Evolutionary conservation across 225 moss, liverwort and hornwort species (phyloP).

Genomic region (Lunularia cruciata): DNA sequence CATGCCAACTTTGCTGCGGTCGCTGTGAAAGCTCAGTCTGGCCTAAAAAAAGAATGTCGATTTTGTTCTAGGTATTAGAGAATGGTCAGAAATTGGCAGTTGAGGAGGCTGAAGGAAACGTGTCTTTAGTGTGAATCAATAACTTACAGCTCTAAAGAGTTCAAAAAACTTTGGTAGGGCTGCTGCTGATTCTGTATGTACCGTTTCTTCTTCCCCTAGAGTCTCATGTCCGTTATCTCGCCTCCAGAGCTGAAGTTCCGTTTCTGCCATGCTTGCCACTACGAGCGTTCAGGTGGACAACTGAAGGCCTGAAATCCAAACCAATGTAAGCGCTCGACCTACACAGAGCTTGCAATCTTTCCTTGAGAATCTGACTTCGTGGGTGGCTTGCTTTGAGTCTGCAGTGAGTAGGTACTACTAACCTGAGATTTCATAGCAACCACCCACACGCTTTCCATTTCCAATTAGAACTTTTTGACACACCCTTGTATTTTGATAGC

Average conservation of each 20-base stretch:
- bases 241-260: neutral
- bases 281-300: too few relatives aligned
- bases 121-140: neutral
- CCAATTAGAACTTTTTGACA: neutral
- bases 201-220: neutral
- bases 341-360: neutral
- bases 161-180: neutral
- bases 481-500: too few relatives aligned
- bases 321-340: too few relatives aligned
- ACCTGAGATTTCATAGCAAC: neutral
- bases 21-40: neutral
- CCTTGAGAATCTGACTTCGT: neutral
- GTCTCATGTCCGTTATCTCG: neutral
- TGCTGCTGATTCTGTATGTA: neutral
- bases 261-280: neutral
- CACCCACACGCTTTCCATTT: neutral
- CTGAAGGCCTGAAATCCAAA: too few relatives aligned
- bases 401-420: too few relatives aligned
- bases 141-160: neutral
- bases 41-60: neutral
- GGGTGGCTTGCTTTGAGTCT: neutral
- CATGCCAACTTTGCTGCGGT: constrained; percentile 1
- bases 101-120: neutral
- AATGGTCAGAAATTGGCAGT: neutral
- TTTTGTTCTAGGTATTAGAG: neutral